Base-by-base conservation (phyloP, 495 filamentous ascomycete species). In the Hypoxylon subgilvum region DNA sequence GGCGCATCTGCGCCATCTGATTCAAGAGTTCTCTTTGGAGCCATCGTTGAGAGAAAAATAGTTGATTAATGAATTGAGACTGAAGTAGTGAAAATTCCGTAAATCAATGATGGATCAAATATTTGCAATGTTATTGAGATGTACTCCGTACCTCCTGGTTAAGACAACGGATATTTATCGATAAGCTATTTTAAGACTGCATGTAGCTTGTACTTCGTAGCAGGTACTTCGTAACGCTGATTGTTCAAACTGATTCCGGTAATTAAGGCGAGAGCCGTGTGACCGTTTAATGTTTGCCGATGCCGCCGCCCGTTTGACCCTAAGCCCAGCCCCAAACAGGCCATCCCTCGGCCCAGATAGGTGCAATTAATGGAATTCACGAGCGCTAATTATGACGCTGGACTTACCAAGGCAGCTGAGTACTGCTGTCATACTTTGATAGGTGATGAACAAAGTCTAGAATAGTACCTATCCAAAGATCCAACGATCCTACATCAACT, bases 21-120 rank as follows among this genome's bases (percentile, higher is more conserved):
- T 27, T 87, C 87, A 4, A 72, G 76, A 19, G 83, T 54, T 49
- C 87, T 73, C 72, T 89, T 92, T 28, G 82, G 68, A 14, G 82
- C 76, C 89, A 92, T 92, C 13, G 25, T 75, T 48, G 36, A 43
- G 42, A 32, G 45, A 42, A 54, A 17, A 36, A 17, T 6, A 22
- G 8, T 40, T 35, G 44, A 30, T 16, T 27, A 2, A 28, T 3
- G 10, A n/a, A 8, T 8, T 35, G 21, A 18, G 7, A n/a, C 23
- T 27, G 18, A 16, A 10, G 2, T 19, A 30, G 42, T 13, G 32
- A 27, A 46, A 9, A 13, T 18, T 17, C 12, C 12, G 1, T n/a
- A 41, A 42, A n/a, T 27, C 12, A 42, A 13, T 27, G 19, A 23
- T 25, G 12, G 10, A 9, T 34, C 2, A 31, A 46, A 27, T 32